Base-by-base conservation (phyloP, 306 rosid species). In the Erythrophleum fordii region DNA sequence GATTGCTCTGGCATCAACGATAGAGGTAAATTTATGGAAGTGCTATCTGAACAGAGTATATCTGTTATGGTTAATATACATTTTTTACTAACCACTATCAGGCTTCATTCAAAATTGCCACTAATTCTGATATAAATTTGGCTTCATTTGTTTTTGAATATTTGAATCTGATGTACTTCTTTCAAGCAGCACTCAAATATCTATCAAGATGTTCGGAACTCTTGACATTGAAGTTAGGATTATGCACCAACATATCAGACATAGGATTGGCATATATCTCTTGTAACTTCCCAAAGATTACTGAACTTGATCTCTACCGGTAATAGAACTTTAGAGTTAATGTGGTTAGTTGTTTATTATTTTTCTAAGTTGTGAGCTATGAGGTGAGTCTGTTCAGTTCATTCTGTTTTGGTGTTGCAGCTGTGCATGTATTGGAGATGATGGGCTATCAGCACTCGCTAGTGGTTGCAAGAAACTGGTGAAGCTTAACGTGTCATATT, bases 301-400 rank as follows among this genome's bases (percentile, higher is more conserved):
- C 46, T 62, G 94, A 90, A 79, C 91, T 90, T 58, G 94, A 90
- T 82, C 89, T 90, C 74, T 90, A 88, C 78, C 92, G 94, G 94
- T 90, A 90, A 81, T 68, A 62, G 48, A 72, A 72, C 70, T 58
- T 61, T 28, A 20, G 4, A 48, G 45, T 79, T 70, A 26, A 48
- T 7, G 46, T 72, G 34, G 14, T 39, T 71, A 28, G 58, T 48
- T 55, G 28, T 16, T 81, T 34, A 17, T 64, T 44, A 53, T 76
- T 75, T 44, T 34, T 5, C 45, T 41, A 69, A 55, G 52, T 52
- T 72, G 37, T 61, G 26, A 51, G 67, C 70, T 64, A 49, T 51
- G 64, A 67, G 6, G 73, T 53, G 37, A 77, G 41, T 45, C 72
- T 42, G 49, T 72, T 59, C 25, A 28, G 75, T 71, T 82, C 67